Percentiles rank a stretch among this genome's conserved stretches.
These are phyloP conservation scores for Sclerotinia borealis DNA, from an alignment of 2,329 filamentous ascomycete species.

Conservation along the genomic window DNA sequence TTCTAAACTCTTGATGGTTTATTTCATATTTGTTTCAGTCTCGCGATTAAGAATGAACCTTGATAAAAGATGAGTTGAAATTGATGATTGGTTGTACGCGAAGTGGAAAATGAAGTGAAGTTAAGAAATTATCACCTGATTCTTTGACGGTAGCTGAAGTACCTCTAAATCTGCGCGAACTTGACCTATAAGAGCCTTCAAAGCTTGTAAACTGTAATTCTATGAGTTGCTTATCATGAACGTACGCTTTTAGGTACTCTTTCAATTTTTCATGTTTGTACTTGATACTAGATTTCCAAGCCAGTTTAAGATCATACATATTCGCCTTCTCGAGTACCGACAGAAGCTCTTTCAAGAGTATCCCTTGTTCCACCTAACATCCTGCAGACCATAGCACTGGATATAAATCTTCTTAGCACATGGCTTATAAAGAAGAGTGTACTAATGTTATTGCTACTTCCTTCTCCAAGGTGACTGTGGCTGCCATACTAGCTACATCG, in stretches of 20 bases:
- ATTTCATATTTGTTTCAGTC: neutral
- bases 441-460: neutral
- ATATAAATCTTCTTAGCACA: neutral
- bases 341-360: neutral
- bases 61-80: too few species aligned
- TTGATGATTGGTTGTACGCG: neutral
- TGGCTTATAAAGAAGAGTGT: neutral
- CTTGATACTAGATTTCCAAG: neutral
- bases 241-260: neutral
- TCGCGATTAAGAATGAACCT: neutral
- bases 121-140: neutral
- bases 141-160: neutral
- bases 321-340: neutral
- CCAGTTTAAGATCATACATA: neutral
- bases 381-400: neutral
- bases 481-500: neutral
- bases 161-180: neutral
- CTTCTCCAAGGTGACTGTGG: neutral
- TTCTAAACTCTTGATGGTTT: neutral
- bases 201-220: neutral
- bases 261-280: neutral
- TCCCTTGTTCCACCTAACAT: neutral
- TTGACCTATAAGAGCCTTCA: neutral
- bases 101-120: neutral
- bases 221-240: too few species aligned